Evolutionary conservation across 805 yeast genomes (phyloP).

Genomic region (Wickerhamiella musiphila): DNA sequence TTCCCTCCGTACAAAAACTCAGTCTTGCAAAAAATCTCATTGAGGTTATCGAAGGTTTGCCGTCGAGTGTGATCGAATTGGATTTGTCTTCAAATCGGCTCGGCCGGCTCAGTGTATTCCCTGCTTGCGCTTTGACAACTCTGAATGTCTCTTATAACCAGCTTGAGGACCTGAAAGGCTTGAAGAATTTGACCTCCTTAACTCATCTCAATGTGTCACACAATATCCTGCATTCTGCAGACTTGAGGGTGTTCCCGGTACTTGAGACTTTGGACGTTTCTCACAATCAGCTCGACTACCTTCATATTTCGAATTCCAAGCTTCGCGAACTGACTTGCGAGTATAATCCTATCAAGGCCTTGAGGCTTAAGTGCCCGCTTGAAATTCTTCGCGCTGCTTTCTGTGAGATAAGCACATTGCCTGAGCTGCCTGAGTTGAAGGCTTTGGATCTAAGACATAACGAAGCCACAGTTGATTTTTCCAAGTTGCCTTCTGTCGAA

Average conservation of each 20-base stretch:
- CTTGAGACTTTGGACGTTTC: conserved; percentile 11
- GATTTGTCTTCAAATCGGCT: conserved; percentile 11
- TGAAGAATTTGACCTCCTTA: conserved; percentile 11
- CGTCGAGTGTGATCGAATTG: conserved; percentile 9
- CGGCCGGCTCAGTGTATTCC: conserved; percentile 10
- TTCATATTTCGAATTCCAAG: conserved; percentile 8
- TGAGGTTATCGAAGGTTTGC: conserved; percentile 13
- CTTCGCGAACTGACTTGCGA: conserved; percentile 13
- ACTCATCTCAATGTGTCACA: conserved; percentile 11
- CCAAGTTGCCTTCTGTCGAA: conserved; percentile 11
- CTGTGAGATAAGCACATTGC: conserved; percentile 8
- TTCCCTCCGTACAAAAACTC: conserved; percentile 10
- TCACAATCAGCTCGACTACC: conserved; percentile 8
- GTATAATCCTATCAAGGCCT: conserved; percentile 9
- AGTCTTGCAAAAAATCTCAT: conserved; percentile 9
- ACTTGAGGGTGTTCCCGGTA: too few species aligned
- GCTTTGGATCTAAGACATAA: conserved; percentile 11
- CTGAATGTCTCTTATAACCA: conserved; percentile 11
- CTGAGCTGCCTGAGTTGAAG: conserved; percentile 9
- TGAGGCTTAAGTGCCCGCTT: conserved; percentile 11
- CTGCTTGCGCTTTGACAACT: conserved; percentile 10
- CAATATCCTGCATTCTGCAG: conserved; percentile 7
- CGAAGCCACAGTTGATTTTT: conserved; percentile 10
- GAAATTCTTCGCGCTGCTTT: conserved; percentile 11
- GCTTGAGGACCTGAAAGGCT: conserved; percentile 10